phyloP scores from a whole-genome alignment of 2,329 filamentous ascomycete species.

The Cladobotryum protrusum region DNA sequence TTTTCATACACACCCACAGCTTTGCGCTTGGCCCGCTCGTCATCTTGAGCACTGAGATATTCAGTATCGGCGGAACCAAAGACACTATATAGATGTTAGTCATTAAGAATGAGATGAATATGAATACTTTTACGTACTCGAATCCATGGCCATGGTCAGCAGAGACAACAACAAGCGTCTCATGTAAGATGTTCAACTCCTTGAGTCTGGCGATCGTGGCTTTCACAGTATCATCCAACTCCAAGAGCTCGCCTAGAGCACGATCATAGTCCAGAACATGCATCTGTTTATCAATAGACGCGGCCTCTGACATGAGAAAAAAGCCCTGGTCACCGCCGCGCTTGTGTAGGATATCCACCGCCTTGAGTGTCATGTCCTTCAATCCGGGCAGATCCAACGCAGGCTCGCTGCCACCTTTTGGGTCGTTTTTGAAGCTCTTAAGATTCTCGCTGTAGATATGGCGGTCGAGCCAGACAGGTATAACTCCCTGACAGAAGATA shows the following conservation, averaged over 20 bases:
- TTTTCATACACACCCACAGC: conserved; percentile 69
- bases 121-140: conserved; percentile 39
- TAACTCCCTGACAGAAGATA: conserved; percentile 67
- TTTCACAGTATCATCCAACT: conserved; percentile 76
- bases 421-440: conserved; percentile 58
- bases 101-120: conserved; percentile 4
- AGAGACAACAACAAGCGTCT: conserved; percentile 74
- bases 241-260: conserved; percentile 75
- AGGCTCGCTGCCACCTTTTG: conserved; percentile 55
- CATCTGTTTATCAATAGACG: conserved; percentile 87
- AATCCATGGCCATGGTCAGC: conserved; percentile 90
- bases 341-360: conserved; percentile 68
- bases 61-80: conserved; percentile 76
- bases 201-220: conserved; percentile 67
- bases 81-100: conserved; percentile 39
- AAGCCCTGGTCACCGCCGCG: conserved; percentile 65
- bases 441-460: conserved; percentile 73
- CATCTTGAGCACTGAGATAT: conserved; percentile 60
- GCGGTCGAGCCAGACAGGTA: conserved; percentile 81
- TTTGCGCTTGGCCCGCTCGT: conserved; percentile 65
- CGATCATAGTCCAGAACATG: conserved; percentile 80
- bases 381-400: conserved; percentile 74
- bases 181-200: conserved; percentile 58
- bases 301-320: conserved; percentile 84
- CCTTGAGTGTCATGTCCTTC: conserved; percentile 86